Conservation (phyloP, 2,329 filamentous ascomycete species). For the Colletotrichum sp. region DNA sequence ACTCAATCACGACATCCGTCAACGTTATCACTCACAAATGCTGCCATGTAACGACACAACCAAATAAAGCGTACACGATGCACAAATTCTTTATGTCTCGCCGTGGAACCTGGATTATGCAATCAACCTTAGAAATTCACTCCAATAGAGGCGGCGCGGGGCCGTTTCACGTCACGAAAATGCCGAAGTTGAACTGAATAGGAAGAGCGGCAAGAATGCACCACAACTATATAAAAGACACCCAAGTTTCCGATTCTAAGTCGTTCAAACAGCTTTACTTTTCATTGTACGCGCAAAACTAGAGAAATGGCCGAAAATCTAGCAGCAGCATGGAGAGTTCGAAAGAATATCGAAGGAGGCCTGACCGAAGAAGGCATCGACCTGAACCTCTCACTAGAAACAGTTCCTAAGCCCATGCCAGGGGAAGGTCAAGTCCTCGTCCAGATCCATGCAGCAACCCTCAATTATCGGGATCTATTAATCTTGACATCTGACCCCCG, state of each 20-base stretch:
- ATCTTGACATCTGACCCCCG: not conserved
- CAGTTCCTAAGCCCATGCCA: not conserved
- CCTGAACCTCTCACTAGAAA: not conserved
- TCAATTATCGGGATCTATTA: not conserved
- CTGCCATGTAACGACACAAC: not conserved
- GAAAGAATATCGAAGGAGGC: not conserved
- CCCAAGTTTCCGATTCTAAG: fast-evolving
- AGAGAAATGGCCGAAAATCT: fast-evolving
- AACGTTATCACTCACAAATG: not conserved
- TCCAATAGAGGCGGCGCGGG: fast-evolving
- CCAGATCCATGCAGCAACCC: not conserved
- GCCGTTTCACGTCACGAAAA: not conserved
- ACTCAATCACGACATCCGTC: not conserved
- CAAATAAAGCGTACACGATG: not conserved
- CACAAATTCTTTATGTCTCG: fast-evolving
- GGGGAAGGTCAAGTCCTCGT: not conserved
- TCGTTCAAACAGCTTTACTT: not conserved
- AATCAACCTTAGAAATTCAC: not conserved
- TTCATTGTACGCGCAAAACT: too few species aligned
- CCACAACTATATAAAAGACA: not conserved
- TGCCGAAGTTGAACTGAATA: not conserved
- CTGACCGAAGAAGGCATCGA: not conserved
- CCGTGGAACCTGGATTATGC: not conserved
- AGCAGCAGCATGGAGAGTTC: not conserved
- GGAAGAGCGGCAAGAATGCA: not conserved